Evolutionary conservation across 805 yeast genomes (phyloP), one percentile per base, ranked within the genome.

Genomic region (Kluyveromyces nonfermentans): DNA sequence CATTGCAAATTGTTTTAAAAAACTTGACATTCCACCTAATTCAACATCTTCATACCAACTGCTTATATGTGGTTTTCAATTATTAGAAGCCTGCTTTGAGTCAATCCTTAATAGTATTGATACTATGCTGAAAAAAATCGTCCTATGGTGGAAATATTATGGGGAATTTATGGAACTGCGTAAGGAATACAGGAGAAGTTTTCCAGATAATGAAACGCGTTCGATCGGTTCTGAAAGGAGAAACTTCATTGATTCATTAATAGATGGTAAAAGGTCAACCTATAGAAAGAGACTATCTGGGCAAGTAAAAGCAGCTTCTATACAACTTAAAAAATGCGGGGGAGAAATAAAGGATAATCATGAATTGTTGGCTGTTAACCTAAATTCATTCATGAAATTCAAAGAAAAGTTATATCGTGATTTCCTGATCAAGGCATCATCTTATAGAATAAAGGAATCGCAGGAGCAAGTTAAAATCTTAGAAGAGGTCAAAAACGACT

Each of bases 311-410:
- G 72, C 68, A n/a, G 60, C 68, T 18, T 68, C 72, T 39, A 57
- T 62, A 28, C 65, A 65, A 34, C 57, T 82, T 35, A 51, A 68
- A 47, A 64, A 57, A 9, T 50, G 80, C 37, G 75, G 72, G 47
- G 47, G 55, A 16, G 76, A 71, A 3, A 70, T 83, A 19, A 75
- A 71, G 43, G 47, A 50, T 19, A 71, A 65, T n/a, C 85, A 83
- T 58, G 90, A 83, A 52, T 51, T 59, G 1, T 50, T 82, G 3
- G 88, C 89, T 1, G 72, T 76, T 41, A 83, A 80, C 56, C 64
- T 81, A 16, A 79, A 80, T 41, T 75, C 72, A 41, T 80, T 75
- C 47, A 62, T 82, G 50, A 68, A 66, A 42, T 78, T 73, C 60
- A 74, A 75, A 51, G 59, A 72, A 2, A 58, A 59, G 1, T 68